These are phyloP conservation scores for Paecilomyces niveus DNA, from an alignment of 2,329 filamentous ascomycete species.

Conservation along the genomic window DNA sequence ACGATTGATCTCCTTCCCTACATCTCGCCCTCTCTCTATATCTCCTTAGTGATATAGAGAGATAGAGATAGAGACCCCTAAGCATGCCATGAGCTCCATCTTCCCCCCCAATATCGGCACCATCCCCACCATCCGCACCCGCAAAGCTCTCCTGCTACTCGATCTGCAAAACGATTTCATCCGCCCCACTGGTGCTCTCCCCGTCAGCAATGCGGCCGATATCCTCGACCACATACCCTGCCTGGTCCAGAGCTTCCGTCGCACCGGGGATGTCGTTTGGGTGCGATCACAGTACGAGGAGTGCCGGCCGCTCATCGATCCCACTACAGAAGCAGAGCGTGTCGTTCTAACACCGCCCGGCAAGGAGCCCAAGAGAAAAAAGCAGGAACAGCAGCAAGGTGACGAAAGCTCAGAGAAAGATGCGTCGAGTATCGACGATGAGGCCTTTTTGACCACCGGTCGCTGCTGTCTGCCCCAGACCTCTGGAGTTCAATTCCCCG, in stretches of 20 bases:
- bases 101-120: slow-evolving; percentile 4
- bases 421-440: slow-evolving; percentile 22
- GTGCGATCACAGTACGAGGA: slow-evolving; percentile 66
- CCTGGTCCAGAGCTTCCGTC: slow-evolving; percentile 66
- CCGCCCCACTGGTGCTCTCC: slow-evolving; percentile 58
- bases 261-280: slow-evolving; percentile 72
- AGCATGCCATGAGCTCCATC: slow-evolving; percentile 6
- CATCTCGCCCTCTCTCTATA: not conserved
- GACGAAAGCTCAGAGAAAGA: not conserved
- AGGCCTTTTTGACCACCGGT: slow-evolving; percentile 35
- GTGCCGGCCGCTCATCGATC: slow-evolving; percentile 51
- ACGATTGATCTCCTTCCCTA: not conserved
- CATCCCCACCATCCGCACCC: slow-evolving; percentile 46
- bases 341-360: slow-evolving; percentile 33
- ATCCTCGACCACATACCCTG: slow-evolving; percentile 61
- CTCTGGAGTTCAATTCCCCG: slow-evolving; percentile 44
- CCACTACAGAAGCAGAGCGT: slow-evolving; percentile 41
- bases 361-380: slow-evolving; percentile 10
- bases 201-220: slow-evolving; percentile 55
- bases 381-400: not conserved
- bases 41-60: not conserved
- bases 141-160: slow-evolving; percentile 69
- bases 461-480: slow-evolving; percentile 34
- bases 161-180: slow-evolving; percentile 92
- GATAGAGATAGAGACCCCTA: not conserved